Evolutionary conservation across 306 rosid species (phyloP), one percentile per base, ranked within the genome.

Genomic region (Begonia loranthoides): DNA sequence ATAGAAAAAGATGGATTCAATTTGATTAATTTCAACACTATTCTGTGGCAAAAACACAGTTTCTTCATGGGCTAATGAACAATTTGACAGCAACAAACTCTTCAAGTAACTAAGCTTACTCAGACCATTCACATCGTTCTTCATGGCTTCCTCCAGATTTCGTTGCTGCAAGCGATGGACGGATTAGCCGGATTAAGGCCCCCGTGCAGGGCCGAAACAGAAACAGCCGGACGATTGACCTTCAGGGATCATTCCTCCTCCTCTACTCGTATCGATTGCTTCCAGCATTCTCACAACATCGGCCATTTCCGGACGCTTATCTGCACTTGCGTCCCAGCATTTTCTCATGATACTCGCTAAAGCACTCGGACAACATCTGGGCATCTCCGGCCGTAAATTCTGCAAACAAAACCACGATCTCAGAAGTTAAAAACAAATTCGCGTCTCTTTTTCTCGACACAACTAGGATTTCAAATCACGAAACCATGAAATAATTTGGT

Each of bases 201-300:
- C 90, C 1, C 90, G 90, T 44, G 63, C 17, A 2, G 67, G 62
- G 41, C 69, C 13, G 12, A 81, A 65, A 54, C 85, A 81, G 66
- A 81, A 77, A 51, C 90, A 81, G 5, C 46, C 43, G 0, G 66
- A 13, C 17, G 60, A 28, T 47, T 67, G 72, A 46, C 65, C 76
- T 6, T 75, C 82, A 4, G 85, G 76, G 56, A 81, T 67, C 90
- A 81, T 81, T 60, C 90, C 90, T 1, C 90, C 85, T 51, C 90
- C 90, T 71, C 51, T 81, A 50, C 74, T 78, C 11, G 90, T 81
- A 62, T 81, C 85, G 46, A 81, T 72, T 15, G 72, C 82, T 65
- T 81, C 90, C 56, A 81, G 50, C 85, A 81, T 61, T 65, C 54
- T 73, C 68, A 81, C 90, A 58, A 81, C 90, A 52, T 72, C 82